Evolutionary conservation across 139 green algal species (phyloP).

Genomic region (Coelastrella sp.): DNA sequence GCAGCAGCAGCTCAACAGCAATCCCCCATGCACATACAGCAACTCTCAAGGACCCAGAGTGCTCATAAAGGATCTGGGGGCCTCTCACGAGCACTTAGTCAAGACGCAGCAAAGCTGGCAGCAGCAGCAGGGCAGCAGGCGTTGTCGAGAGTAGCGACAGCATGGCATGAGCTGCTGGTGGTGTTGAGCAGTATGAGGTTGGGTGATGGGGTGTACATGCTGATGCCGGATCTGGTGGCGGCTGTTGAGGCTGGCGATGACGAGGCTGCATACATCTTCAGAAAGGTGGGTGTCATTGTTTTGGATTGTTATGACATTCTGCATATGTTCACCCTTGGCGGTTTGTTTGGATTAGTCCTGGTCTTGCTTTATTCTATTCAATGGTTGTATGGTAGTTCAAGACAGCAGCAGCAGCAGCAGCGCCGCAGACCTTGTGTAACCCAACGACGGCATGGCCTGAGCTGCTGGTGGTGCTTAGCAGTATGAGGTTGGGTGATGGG

Average conservation of each 20-base stretch:
- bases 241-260: background rate
- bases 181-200: background rate
- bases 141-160: background rate
- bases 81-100: too few species aligned
- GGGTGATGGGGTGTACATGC: constrained; percentile 46
- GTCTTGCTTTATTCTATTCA: too few species aligned
- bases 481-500: background rate
- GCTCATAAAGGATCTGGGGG: too few species aligned
- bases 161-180: constrained; percentile 35
- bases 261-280: too few species aligned
- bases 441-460: constrained; percentile 13
- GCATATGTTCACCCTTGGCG: too few species aligned
- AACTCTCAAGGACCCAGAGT: too few species aligned
- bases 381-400: too few species aligned
- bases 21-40: too few species aligned
- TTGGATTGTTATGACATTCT: too few species aligned
- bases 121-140: constrained; percentile 7
- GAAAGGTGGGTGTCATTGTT: too few species aligned
- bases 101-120: constrained; percentile 23
- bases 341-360: too few species aligned
- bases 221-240: constrained; percentile 52
- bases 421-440: background rate
- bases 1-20: too few species aligned
- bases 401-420: constrained; percentile 39
- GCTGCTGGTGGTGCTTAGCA: background rate